phyloP scores from a whole-genome alignment of 2,329 filamentous ascomycete genomes.

The Tolypocladium ovalisporum region DNA sequence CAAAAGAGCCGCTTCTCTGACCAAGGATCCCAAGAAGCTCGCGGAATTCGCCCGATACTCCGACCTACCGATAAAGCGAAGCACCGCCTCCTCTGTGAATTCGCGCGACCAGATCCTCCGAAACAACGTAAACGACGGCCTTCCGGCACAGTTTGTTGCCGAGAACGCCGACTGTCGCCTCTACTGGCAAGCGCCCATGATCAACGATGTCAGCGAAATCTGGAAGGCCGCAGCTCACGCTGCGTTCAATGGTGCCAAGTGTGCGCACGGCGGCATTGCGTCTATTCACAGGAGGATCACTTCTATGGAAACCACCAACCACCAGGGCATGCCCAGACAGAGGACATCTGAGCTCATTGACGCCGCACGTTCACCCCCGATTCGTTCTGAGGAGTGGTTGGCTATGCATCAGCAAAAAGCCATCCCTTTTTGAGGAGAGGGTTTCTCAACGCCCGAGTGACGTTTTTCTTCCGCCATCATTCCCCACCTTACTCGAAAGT shows the following conservation, averaged over 20 bases:
- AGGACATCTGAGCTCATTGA: not conserved
- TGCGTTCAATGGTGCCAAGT: conserved; percentile 29
- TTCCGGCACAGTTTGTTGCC: conserved; percentile 36
- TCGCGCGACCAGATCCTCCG: conserved; percentile 27
- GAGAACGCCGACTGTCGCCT: conserved; percentile 39
- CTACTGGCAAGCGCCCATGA: conserved; percentile 39
- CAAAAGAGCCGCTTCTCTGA: conserved; percentile 9
- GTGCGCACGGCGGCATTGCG: conserved; percentile 23
- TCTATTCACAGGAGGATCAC: not conserved
- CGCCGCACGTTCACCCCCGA: not conserved
- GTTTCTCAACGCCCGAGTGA: too few species aligned
- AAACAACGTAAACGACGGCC: conserved; percentile 24
- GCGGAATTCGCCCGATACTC: conserved; percentile 19
- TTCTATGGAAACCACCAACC: not conserved
- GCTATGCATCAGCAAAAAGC: conserved; percentile 4
- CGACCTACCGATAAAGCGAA: conserved; percentile 20
- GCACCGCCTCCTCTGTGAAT: conserved; percentile 22
- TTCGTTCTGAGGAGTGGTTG: not conserved
- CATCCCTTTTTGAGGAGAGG: not conserved
- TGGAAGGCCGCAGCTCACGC: conserved; percentile 33
- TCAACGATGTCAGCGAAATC: conserved; percentile 31
- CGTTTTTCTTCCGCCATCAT: too few species aligned
- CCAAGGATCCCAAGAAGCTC: conserved; percentile 13
- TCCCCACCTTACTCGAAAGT: too few species aligned
- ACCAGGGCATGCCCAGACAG: not conserved